Percentiles rank a stretch among this genome's conserved stretches.
phyloP scores from a whole-genome alignment of 176 grass and related monocot genomes.

The Oryza meridionalis region DNA sequence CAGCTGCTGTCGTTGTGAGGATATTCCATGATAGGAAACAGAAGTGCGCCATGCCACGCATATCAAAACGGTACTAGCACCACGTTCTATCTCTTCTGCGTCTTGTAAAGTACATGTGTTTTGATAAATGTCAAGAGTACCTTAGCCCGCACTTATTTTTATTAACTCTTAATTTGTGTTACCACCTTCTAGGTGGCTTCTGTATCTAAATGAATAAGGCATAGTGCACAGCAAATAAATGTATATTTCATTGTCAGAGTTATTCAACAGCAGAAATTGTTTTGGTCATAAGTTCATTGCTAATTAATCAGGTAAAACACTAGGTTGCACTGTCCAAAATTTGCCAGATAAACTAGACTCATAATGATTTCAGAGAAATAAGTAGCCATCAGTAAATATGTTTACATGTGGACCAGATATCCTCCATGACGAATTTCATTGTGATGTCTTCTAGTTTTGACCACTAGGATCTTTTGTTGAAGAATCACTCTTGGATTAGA shows the following conservation, averaged over 20 bases:
- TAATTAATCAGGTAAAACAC: constrained; percentile 15
- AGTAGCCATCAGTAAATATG: not conserved
- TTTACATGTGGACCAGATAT: constrained; percentile 32
- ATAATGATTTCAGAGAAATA: constrained; percentile 19
- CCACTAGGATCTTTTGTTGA: constrained; percentile 17
- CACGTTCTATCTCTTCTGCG: constrained; percentile 41
- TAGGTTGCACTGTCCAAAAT: constrained; percentile 16
- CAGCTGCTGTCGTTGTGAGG: constrained; percentile 82
- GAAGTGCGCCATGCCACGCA: constrained; percentile 85
- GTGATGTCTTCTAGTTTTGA: constrained; percentile 27
- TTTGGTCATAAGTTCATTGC: not conserved
- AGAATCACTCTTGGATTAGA: not conserved
- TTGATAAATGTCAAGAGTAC: constrained; percentile 29
- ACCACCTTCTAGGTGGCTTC: constrained; percentile 42
- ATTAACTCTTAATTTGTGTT: constrained; percentile 24
- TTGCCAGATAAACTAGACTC: constrained; percentile 6
- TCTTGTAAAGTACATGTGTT: constrained; percentile 42
- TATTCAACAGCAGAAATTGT: constrained; percentile 15
- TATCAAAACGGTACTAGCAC: constrained; percentile 89
- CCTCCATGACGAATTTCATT: not conserved
- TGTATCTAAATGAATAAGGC: constrained; percentile 42
- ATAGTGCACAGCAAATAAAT: constrained; percentile 31
- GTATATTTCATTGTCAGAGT: constrained; percentile 1
- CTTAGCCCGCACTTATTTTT: not conserved
- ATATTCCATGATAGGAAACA: constrained; percentile 84